These are phyloP conservation scores for Fusarium sp. DNA, from an alignment of 2,329 filamentous ascomycete genomes.

Conservation along the genomic window DNA sequence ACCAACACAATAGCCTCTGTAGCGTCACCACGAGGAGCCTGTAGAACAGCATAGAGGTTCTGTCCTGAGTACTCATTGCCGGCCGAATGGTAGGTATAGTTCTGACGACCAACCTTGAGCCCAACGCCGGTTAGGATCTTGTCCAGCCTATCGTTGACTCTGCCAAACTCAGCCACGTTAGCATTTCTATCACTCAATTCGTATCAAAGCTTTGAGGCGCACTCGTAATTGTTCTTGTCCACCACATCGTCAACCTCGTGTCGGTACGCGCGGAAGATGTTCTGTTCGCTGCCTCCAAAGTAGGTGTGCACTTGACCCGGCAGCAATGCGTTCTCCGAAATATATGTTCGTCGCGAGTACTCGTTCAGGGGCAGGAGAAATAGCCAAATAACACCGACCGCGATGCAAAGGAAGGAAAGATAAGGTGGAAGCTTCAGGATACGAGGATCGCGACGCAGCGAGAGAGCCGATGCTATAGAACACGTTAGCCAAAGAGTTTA, in stretches of 20 bases:
- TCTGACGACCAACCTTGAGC: constrained; percentile 87
- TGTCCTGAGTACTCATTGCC: constrained; percentile 79
- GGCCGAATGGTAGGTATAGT: constrained; percentile 84
- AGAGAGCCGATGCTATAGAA: constrained; percentile 65
- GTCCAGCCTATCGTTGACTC: constrained; percentile 75
- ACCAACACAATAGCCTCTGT: constrained; percentile 96
- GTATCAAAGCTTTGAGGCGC: constrained; percentile 38
- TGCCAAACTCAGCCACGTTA: constrained; percentile 39
- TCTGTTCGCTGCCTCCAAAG: constrained; percentile 94
- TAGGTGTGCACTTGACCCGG: constrained; percentile 98
- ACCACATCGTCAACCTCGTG: constrained; percentile 77
- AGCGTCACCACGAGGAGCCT: constrained; percentile 92
- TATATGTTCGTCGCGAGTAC: constrained; percentile 92
- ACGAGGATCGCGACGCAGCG: constrained; percentile 81
- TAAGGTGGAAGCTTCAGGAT: constrained; percentile 87
- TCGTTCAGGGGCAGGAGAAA: constrained; percentile 88
- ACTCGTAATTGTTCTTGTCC: constrained; percentile 63
- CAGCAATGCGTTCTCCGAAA: constrained; percentile 95
- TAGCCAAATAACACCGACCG: constrained; percentile 89
- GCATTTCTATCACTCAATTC: not conserved
- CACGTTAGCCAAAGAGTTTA: constrained; percentile 9
- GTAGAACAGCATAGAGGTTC: constrained; percentile 93
- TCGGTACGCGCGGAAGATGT: constrained; percentile 89
- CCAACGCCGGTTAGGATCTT: constrained; percentile 80
- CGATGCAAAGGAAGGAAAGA: constrained; percentile 83